These are phyloP conservation scores for Malus sieversii DNA, from an alignment of 306 rosid genomes.

Conservation along the genomic window DNA sequence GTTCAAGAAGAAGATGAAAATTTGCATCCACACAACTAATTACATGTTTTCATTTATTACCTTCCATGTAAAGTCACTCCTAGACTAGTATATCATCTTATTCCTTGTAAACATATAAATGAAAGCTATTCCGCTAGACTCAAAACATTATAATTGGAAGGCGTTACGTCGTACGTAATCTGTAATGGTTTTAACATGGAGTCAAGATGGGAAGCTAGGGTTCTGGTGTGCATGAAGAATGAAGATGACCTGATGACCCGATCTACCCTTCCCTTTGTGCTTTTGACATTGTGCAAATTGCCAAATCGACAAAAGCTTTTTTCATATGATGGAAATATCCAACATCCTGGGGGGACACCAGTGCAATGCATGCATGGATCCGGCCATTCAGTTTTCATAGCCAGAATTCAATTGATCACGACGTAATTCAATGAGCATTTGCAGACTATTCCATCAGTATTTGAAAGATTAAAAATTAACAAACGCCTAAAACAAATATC, in stretches of 20 bases:
- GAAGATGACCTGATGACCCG: background rate
- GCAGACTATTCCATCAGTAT: too few species aligned
- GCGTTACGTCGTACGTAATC: background rate
- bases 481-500: background rate
- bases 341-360: background rate
- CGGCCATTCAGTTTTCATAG: background rate
- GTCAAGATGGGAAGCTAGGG: background rate
- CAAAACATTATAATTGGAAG: background rate
- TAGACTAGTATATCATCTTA: too few species aligned
- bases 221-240: too few species aligned
- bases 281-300: background rate
- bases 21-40: too few species aligned
- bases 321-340: background rate
- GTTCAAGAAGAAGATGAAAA: too few species aligned
- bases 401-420: background rate
- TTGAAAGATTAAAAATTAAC: too few species aligned
- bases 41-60: too few species aligned
- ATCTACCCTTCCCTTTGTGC: background rate
- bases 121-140: too few species aligned
- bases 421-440: background rate
- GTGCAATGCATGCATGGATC: background rate
- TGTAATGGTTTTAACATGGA: background rate
- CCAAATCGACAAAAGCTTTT: background rate
- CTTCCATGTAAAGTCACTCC: too few species aligned
- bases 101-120: too few species aligned